phyloP scores from a whole-genome alignment of 768 basidiomycete species.

The Dentipellis fragilis region DNA sequence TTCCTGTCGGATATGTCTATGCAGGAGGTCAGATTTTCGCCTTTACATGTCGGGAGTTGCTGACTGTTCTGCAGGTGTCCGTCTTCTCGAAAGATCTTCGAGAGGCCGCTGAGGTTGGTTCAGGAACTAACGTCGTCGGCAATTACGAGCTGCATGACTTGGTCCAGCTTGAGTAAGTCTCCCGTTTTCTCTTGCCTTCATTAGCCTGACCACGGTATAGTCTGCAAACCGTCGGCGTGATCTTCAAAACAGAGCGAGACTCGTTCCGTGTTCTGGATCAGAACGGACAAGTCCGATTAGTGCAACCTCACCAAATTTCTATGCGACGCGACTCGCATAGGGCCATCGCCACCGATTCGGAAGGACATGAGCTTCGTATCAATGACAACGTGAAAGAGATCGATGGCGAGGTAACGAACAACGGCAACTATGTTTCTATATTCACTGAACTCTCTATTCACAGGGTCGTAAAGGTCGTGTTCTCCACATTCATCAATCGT shows the following conservation, averaged over 20 bases:
- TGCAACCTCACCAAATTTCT: constrained; percentile 91
- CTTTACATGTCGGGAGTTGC: neutral
- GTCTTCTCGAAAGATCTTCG: constrained; percentile 96
- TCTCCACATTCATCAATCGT: constrained; percentile 88
- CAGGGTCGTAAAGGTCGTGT: constrained; percentile 83
- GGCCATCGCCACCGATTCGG: constrained; percentile 83
- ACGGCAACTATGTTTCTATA: neutral
- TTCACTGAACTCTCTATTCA: constrained; percentile 6
- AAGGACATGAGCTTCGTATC: constrained; percentile 76
- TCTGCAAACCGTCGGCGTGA: constrained; percentile 89
- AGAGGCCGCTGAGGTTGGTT: constrained; percentile 96
- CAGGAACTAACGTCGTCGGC: constrained; percentile 79
- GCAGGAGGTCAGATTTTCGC: constrained; percentile 58
- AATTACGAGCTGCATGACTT: constrained; percentile 95
- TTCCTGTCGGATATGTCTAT: constrained; percentile 96
- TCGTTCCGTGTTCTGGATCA: constrained; percentile 96
- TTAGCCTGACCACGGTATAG: constrained; percentile 27
- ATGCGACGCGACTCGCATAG: constrained; percentile 76
- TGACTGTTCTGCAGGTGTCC: constrained; percentile 51
- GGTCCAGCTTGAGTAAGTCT: constrained; percentile 87
- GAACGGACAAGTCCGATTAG: constrained; percentile 77
- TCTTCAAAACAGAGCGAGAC: constrained; percentile 94
- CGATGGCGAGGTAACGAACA: constrained; percentile 60
- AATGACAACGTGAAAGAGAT: constrained; percentile 91
- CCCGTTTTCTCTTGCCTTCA: neutral